A percentile compares a stretch with the other conserved stretches of the same genome.
Evolutionary conservation across 768 basidiomycete genomes (phyloP).

Genomic region (Tephrocybe sp.): DNA sequence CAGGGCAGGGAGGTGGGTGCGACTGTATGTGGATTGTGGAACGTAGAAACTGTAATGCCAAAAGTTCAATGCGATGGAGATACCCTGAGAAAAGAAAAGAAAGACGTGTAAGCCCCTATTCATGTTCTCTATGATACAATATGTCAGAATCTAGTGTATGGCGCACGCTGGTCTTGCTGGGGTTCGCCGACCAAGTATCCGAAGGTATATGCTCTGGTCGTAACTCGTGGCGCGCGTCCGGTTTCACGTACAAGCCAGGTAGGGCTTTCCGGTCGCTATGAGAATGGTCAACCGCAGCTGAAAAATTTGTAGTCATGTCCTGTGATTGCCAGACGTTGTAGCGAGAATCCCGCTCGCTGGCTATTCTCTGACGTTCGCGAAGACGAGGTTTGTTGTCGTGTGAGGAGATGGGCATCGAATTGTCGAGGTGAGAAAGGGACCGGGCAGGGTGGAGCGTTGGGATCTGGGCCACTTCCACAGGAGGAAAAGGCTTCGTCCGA

Average conservation of each 20-base stretch:
- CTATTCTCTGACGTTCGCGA: not conserved
- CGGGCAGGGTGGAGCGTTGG: not conserved
- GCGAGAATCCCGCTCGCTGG: not conserved
- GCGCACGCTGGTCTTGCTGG: not conserved
- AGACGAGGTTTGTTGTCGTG: not conserved
- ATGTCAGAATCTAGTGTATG: not conserved
- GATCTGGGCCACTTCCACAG: not conserved
- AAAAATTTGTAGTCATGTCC: not conserved
- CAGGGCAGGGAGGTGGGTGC: too few relatives aligned
- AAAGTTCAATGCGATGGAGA: too few relatives aligned
- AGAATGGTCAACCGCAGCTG: not conserved
- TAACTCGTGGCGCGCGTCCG: not conserved
- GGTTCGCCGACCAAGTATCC: not conserved
- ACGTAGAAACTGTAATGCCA: not conserved
- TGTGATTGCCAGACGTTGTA: not conserved
- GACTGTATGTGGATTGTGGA: not conserved
- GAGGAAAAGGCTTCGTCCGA: not conserved
- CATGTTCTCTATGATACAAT: not conserved
- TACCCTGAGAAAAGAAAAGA: not conserved
- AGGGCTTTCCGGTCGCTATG: not conserved
- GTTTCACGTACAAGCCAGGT: not conserved
- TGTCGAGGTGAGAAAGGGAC: conserved; percentile 17
- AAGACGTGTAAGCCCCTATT: not conserved
- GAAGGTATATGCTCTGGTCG: not conserved
- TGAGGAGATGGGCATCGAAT: conserved; percentile 16